Percentiles rank a stretch among this genome's conserved stretches.
phyloP scores from a whole-genome alignment of 495 filamentous ascomycete genomes.

The Aspergillus bridgeri region DNA sequence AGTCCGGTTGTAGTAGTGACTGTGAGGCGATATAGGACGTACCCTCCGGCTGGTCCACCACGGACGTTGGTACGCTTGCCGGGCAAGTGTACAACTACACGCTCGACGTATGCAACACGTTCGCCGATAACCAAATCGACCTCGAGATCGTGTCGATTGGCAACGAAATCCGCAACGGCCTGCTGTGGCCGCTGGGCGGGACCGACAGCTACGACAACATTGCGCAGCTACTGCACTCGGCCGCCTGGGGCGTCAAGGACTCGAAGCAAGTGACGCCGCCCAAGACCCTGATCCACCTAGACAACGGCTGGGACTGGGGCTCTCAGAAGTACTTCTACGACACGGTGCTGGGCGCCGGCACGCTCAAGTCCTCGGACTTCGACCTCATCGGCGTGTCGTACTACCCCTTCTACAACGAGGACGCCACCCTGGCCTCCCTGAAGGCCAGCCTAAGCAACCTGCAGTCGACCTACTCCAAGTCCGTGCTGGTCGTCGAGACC shows the following conservation, averaged over 20 bases:
- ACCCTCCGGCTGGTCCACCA: slow-evolving; percentile 59
- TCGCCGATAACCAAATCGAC: slow-evolving; percentile 50
- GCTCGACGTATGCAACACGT: slow-evolving; percentile 54
- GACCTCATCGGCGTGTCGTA: slow-evolving; percentile 69
- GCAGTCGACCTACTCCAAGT: slow-evolving; percentile 55
- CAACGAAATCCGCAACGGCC: slow-evolving; percentile 63
- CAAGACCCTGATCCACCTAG: slow-evolving; percentile 66
- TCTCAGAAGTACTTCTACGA: slow-evolving; percentile 63
- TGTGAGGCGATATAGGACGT: slow-evolving; percentile 32
- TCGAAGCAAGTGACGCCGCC: slow-evolving; percentile 53
- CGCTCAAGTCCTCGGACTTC: slow-evolving; percentile 53
- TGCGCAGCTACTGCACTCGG: slow-evolving; percentile 59
- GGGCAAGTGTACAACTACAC: slow-evolving; percentile 68
- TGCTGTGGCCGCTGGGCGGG: slow-evolving; percentile 61
- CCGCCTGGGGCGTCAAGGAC: slow-evolving; percentile 58
- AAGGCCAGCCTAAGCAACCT: slow-evolving; percentile 56
- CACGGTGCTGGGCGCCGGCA: slow-evolving; percentile 49
- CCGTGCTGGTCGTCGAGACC: slow-evolving; percentile 61
- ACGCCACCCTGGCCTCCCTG: slow-evolving; percentile 54
- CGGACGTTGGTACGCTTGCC: slow-evolving; percentile 52
- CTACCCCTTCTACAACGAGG: slow-evolving; percentile 62
- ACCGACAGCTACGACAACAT: slow-evolving; percentile 54
- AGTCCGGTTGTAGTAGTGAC: not conserved
- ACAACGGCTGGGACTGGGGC: slow-evolving; percentile 66
- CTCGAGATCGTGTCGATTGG: slow-evolving; percentile 64